Evolutionary conservation across 352 stramenopile genomes (phyloP), one percentile per base, ranked within the genome.

Genomic region (Pythium utonaiense): DNA sequence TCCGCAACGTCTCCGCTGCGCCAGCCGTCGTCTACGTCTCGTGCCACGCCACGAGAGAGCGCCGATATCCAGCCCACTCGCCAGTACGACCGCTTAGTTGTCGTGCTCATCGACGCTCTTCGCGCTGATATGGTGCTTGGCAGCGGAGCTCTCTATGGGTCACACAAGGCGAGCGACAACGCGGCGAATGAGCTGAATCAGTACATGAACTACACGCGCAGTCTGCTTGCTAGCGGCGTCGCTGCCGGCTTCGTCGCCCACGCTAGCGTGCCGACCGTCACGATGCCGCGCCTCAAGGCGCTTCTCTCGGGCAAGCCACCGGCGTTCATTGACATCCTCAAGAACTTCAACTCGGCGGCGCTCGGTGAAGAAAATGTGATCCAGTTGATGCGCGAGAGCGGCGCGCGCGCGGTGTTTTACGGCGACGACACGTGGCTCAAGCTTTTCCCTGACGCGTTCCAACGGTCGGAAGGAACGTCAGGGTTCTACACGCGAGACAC

Each of bases 351-450:
- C 56, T 95, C 88, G 3, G 86, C 74, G 22, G 79, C 79, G n/a
- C 69, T 96, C 21, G 66, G 71, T 0, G 81, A 95, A 22, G 73
- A 83, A 13, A 96, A 95, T 49, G 49, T 96, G 14, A 48, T 96
- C 25, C 70, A 79, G 30, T 42, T 84, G 27, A 62, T 96, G 28
- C 57, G 45, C 19, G 62, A 69, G 4, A 73, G 67, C 28, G 80
- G 75, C 5, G 74, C 76, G 27, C 71, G 75, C 3, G 72, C 94
- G 38, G 88, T 96, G 40, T 91, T 96, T 60, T 96, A 96, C 61
- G 88, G 88, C 13, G 88, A 96, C 64, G 88, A 96, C 62, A 96
- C 88, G 64, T 96, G 88, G 88, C 82, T 96, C 25, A 89, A 90
- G 62, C 64, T 96, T 12, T 96, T 96, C 38, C 88, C 88, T 3